These are phyloP conservation scores for Asterella californica DNA, from an alignment of 225 moss, liverwort and hornwort species.

Conservation along the genomic window DNA sequence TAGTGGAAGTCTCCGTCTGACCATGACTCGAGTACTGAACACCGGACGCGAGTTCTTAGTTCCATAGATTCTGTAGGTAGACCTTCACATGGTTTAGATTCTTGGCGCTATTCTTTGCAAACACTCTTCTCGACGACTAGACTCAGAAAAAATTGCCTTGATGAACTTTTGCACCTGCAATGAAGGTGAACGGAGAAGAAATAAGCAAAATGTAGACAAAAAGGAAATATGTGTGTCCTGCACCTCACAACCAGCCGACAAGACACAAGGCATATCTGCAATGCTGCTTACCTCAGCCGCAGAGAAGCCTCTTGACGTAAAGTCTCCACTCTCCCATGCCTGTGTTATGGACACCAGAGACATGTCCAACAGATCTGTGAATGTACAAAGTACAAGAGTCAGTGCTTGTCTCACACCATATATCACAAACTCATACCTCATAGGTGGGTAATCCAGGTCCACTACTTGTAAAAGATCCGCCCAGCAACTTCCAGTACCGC, in stretches of 20 bases:
- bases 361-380: constrained; percentile 89
- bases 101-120: constrained; percentile 50
- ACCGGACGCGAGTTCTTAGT: neutral
- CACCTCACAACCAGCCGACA: neutral
- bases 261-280: neutral
- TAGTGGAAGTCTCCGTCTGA: neutral
- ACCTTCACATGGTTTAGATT: neutral
- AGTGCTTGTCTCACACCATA: neutral
- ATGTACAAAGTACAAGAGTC: neutral
- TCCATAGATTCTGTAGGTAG: neutral
- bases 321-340: constrained; percentile 83
- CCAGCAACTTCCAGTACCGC: neutral
- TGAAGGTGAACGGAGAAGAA: neutral
- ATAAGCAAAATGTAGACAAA: neutral
- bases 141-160: constrained; percentile 77
- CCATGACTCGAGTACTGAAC: neutral
- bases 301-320: constrained; percentile 68
- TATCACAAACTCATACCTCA: neutral
- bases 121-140: constrained; percentile 60
- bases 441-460: neutral
- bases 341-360: constrained; percentile 74
- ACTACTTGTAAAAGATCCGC: neutral
- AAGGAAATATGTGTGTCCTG: neutral
- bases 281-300: constrained; percentile 57
- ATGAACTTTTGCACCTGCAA: constrained; percentile 73